Evolutionary conservation across 208 protist species (phyloP), one percentile per base, ranked within the genome.

Genomic region (Vickermania ingenoplastis): DNA sequence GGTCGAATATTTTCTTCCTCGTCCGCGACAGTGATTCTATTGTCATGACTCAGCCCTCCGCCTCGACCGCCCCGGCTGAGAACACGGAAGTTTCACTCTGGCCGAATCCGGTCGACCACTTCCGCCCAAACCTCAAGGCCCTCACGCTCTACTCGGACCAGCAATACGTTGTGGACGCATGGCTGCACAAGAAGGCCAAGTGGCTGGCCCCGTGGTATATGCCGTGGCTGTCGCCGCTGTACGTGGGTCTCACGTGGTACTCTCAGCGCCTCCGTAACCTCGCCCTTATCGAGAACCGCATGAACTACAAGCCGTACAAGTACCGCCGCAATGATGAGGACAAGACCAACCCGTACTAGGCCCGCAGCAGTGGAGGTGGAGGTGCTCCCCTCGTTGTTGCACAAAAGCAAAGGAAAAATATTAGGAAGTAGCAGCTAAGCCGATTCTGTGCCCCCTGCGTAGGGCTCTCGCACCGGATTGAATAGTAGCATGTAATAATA

Each of bases 31-130:
- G n/a, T n/a, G n/a, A n/a, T n/a, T n/a, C n/a, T n/a, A n/a, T n/a
- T n/a, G n/a, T n/a, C n/a, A n/a, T n/a, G n/a, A n/a, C n/a, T n/a
- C n/a, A n/a, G n/a, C n/a, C n/a, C n/a, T n/a, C n/a, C n/a, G n/a
- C n/a, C n/a, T n/a, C n/a, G n/a, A n/a, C n/a, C n/a, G n/a, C n/a
- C n/a, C n/a, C n/a, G n/a, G n/a, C n/a, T n/a, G n/a, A n/a, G n/a
- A 71, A 63, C 60, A 75, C 80, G 69, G 72, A 61, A 17, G 67
- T 61, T 59, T 75, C 77, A 61, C 87, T 90, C 69, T 92, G 89
- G 86, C 82, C 83, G 30, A 92, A 93, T 70, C 85, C 86, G n/a
- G 82, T 87, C 0, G 89, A 93, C 59, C 89, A 95, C 76, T 95
- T 93, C 67, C 85, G 89, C 7, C 84, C 85, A 4, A 92, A 91